phyloP scores from a whole-genome alignment of 1,284 basidiomycete genomes.

The Trichosporon coremiiforme region DNA sequence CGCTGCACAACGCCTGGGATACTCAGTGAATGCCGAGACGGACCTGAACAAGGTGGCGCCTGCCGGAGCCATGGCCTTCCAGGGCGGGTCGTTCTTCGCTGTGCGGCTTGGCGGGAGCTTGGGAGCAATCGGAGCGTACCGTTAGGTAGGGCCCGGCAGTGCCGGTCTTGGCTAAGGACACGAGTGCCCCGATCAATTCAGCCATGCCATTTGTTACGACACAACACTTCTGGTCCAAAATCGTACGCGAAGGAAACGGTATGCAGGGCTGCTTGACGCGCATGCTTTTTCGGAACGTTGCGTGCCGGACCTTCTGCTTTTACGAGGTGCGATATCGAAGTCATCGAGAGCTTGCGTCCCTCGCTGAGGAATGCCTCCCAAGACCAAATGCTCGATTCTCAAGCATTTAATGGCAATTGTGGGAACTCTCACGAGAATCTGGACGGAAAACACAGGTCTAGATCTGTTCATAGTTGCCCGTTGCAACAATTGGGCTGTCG shows the following conservation, averaged over 20 bases:
- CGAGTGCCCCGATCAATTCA: neutral
- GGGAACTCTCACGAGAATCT: neutral
- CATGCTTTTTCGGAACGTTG: neutral
- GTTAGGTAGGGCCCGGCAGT: neutral
- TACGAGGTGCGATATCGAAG: no score
- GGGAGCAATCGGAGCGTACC: neutral
- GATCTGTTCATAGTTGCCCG: no score
- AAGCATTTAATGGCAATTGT: neutral
- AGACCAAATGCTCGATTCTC: no score
- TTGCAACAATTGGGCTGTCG: no score
- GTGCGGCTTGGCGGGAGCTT: slow-evolving; percentile 9
- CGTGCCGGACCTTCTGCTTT: no score
- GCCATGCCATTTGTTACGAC: neutral
- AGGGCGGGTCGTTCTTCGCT: neutral
- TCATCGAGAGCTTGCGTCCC: no score
- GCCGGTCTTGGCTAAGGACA: neutral
- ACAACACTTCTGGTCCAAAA: neutral
- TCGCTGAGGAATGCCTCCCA: no score
- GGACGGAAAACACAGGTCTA: neutral
- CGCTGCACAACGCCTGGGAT: neutral
- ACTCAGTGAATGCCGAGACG: neutral
- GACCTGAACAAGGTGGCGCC: neutral
- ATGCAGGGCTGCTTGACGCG: neutral
- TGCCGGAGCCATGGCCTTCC: neutral
- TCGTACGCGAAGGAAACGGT: neutral